A percentile compares a stretch with the other conserved stretches of the same genome.
Evolutionary conservation across 2,329 filamentous ascomycete species (phyloP).

Genomic region (Alternaria novae-zelandiae): DNA sequence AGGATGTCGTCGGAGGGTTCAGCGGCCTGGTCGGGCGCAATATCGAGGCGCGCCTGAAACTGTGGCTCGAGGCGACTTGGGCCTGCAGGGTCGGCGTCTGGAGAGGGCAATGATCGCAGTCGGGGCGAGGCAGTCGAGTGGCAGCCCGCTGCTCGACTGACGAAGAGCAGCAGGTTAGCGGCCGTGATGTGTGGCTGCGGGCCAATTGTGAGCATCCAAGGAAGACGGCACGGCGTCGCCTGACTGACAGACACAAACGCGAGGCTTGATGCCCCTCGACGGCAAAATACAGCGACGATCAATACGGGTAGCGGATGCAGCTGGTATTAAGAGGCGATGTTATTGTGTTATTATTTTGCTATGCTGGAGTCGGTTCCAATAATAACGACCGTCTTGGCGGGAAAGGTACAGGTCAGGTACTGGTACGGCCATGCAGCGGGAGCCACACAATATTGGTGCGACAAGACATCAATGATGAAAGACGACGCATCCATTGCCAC

Average conservation of each 20-base stretch:
- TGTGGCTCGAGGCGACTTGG: constrained; percentile 31
- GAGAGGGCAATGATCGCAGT: constrained; percentile 33
- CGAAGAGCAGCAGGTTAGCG: constrained; percentile 28
- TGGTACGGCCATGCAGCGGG: constrained; percentile 22
- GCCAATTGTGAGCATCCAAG: constrained; percentile 28
- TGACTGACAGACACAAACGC: constrained; percentile 26
- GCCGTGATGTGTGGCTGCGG: constrained; percentile 32
- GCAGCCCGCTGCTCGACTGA: constrained; percentile 26
- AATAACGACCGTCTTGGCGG: constrained; percentile 33
- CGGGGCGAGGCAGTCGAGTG: constrained; percentile 11
- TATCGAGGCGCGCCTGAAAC: constrained; percentile 18
- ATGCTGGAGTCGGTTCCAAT: constrained; percentile 25
- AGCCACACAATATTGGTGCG: constrained; percentile 11
- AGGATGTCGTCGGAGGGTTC: constrained; percentile 2
- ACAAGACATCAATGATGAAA: neutral
- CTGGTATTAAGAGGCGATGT: neutral
- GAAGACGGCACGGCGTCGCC: constrained; percentile 32
- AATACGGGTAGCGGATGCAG: neutral
- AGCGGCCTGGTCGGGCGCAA: constrained; percentile 11
- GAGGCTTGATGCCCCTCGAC: neutral
- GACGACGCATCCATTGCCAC: neutral
- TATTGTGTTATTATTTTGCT: constrained; percentile 11
- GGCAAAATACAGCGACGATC: constrained; percentile 19
- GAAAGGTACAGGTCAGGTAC: constrained; percentile 8
- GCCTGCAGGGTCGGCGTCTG: constrained; percentile 36